Evolutionary conservation across 768 basidiomycete species (phyloP), one percentile per base, ranked within the genome.

Genomic region (Agaricus subrufescens): DNA sequence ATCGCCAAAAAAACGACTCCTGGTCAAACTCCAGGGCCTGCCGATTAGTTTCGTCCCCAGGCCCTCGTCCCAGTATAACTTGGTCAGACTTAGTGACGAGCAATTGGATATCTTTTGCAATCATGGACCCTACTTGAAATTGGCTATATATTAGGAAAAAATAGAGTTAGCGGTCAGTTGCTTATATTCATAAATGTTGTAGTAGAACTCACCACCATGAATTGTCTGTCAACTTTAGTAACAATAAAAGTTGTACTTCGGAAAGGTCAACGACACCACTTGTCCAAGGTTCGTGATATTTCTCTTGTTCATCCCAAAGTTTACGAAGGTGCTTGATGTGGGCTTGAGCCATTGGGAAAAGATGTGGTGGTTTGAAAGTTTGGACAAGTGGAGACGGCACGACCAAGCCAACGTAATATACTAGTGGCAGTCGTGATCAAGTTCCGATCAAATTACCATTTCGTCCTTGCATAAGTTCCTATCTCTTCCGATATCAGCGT

Each of bases 21-120:
- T 23, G n/a, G 29, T 65, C 65, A 31, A 68, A 43, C 50, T 66
- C 64, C 47, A 63, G 59, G 4, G 67, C 68, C 50, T 66, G 66
- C 37, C 69, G 50, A 50, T 67, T 66, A 1, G 61, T 59, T 47
- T 68, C 65, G 43, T 71, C 68, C 12, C 66, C 26, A 7, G 60
- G n/a, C 4, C 60, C 58, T 8, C 52, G 55, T 19, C 67, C 67
- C 31, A 68, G 66, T 2, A 66, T 64, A 1, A 65, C 68, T 12
- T 57, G 63, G 11, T 63, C 39, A 47, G 68, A 68, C 0, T 63
- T 62, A 19, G 54, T 44, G 11, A 62, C 31, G 19, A 67, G 58
- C 3, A 26, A 31, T 10, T 56, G 26, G 19, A 64, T 44, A 10
- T 63, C 50, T 1, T 12, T n/a, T 0, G 64, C 58, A 2, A 42